Evolutionary conservation across 805 yeast genomes (phyloP).

Genomic region (Suhomyces sp.): DNA sequence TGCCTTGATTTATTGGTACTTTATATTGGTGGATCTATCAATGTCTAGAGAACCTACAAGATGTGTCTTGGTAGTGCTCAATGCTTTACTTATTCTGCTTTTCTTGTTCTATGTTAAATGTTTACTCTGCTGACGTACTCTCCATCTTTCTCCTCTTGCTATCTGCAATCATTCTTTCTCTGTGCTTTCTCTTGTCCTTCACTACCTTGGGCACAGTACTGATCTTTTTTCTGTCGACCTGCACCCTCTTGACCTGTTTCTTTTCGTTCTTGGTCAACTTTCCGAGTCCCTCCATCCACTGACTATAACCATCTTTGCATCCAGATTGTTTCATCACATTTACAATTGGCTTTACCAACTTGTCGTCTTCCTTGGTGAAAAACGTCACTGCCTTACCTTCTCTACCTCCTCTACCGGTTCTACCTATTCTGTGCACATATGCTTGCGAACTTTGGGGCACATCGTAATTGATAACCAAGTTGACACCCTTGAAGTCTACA

Average conservation of each 20-base stretch:
- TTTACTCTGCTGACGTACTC: neutral
- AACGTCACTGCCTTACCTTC: conserved; percentile 86
- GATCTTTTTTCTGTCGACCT: conserved; percentile 66
- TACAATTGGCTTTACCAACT: conserved; percentile 74
- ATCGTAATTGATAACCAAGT: conserved; percentile 91
- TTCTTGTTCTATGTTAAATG: neutral
- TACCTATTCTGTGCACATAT: conserved; percentile 95
- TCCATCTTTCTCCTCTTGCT: conserved; percentile 58
- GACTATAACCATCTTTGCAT: conserved; percentile 55
- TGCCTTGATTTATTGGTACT: neutral
- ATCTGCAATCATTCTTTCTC: conserved; percentile 69
- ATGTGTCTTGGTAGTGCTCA: neutral
- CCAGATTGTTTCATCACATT: conserved; percentile 97
- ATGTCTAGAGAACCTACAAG: neutral
- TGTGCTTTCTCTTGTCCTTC: conserved; percentile 60
- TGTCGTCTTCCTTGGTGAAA: conserved; percentile 84
- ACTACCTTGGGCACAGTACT: conserved; percentile 79
- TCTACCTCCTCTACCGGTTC: conserved; percentile 96
- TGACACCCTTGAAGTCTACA: conserved; percentile 94
- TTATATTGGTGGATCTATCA: too few relatives aligned
- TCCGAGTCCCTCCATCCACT: conserved; percentile 76
- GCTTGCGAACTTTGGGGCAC: conserved; percentile 93
- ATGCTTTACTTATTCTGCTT: neutral
- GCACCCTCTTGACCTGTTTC: conserved; percentile 53
- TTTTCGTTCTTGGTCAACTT: conserved; percentile 65